A percentile compares a stretch with the other conserved stretches of the same genome.
These are phyloP conservation scores for Calonectria pauciramosa DNA, from an alignment of 2,329 filamentous ascomycete species.

Conservation along the genomic window DNA sequence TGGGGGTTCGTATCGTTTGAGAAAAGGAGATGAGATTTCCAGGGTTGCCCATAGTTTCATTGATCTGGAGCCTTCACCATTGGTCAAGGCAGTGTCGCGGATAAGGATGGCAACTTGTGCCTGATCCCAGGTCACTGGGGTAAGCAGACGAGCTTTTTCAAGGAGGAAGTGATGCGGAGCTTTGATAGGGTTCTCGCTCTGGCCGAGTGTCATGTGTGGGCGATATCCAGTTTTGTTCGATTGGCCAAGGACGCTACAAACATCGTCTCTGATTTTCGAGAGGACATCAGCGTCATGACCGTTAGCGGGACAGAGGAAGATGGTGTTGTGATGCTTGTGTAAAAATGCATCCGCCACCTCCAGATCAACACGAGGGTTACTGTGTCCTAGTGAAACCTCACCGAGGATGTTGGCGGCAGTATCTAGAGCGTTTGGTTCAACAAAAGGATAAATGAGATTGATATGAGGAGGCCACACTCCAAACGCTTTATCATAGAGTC, in stretches of 20 bases:
- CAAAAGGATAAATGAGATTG: constrained; percentile 77
- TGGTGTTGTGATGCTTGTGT: constrained; percentile 64
- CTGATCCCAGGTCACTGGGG: constrained; percentile 62
- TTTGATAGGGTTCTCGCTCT: constrained; percentile 62
- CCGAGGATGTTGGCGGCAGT: constrained; percentile 53
- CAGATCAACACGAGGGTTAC: constrained; percentile 50
- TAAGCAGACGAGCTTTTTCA: constrained; percentile 65
- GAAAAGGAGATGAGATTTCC: constrained; percentile 45
- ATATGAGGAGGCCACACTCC: constrained; percentile 76
- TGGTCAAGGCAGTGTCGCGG: constrained; percentile 55
- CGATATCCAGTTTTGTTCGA: constrained; percentile 44
- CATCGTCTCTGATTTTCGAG: constrained; percentile 48
- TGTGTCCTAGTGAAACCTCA: constrained; percentile 28
- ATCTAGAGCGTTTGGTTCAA: constrained; percentile 61
- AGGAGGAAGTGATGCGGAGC: constrained; percentile 65
- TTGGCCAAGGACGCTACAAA: constrained; percentile 55
- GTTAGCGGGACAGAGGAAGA: constrained; percentile 55
- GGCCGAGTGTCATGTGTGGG: constrained; percentile 72
- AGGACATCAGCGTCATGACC: constrained; percentile 40
- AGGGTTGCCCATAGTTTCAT: constrained; percentile 73
- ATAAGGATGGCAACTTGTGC: constrained; percentile 66
- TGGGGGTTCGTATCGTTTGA: constrained; percentile 20
- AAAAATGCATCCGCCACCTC: constrained; percentile 61
- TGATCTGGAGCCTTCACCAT: constrained; percentile 50
- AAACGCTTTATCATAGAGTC: constrained; percentile 73